These are phyloP conservation scores for Serpula lacrymans DNA, from an alignment of 768 basidiomycete genomes.

Conservation along the genomic window DNA sequence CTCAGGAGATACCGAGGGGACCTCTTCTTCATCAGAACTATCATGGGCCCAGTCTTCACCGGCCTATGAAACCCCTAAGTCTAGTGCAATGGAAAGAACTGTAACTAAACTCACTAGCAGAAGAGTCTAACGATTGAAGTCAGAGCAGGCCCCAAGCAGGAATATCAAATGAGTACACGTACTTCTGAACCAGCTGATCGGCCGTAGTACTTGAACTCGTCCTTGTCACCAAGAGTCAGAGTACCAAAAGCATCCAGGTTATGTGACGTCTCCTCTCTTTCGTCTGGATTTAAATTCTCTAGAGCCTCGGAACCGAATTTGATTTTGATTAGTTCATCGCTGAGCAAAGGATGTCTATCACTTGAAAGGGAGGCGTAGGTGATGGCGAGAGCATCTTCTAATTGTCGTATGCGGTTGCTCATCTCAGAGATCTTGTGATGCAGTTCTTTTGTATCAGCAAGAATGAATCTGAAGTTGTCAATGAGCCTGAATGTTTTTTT, in stretches of 20 bases:
- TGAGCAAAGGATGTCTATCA: constrained; percentile 57
- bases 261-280: constrained; percentile 17
- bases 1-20: constrained; percentile 35
- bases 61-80: too few species aligned
- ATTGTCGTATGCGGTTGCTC: constrained; percentile 62
- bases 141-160: too few species aligned
- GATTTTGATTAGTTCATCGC: constrained; percentile 49
- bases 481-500: not conserved
- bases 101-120: not conserved
- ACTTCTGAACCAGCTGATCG: constrained; percentile 64
- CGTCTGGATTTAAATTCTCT: constrained; percentile 23
- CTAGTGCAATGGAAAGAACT: too few species aligned
- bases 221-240: constrained; percentile 56
- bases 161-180: too few species aligned
- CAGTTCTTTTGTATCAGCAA: constrained; percentile 63
- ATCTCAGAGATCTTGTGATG: constrained; percentile 65
- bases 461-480: constrained; percentile 45
- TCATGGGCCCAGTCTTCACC: constrained; percentile 31
- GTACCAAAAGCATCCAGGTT: constrained; percentile 61
- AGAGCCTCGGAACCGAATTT: constrained; percentile 57
- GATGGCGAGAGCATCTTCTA: constrained; percentile 65
- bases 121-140: constrained; percentile 2
- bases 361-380: constrained; percentile 55
- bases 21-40: constrained; percentile 24
- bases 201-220: constrained; percentile 63